A percentile compares a stretch with the other conserved stretches of the same genome.
Evolutionary conservation across 176 grass and related monocot genomes (phyloP).

Genomic region (Lolium rigidum): DNA sequence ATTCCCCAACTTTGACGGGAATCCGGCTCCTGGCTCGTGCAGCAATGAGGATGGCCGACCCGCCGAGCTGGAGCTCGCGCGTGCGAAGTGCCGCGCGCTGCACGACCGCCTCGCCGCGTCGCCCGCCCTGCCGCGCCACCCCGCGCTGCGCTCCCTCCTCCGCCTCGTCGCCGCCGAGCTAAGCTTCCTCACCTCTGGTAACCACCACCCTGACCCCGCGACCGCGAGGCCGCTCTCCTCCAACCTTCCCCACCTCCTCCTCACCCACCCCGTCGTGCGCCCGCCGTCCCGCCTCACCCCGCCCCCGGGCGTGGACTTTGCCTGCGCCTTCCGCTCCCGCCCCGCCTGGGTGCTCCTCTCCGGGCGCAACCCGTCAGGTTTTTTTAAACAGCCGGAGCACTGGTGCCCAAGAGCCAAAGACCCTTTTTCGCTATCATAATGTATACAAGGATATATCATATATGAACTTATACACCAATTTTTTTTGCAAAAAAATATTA

Average conservation of each 20-base stretch:
- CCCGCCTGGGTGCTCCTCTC: slow-evolving; percentile 77
- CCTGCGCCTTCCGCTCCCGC: slow-evolving; percentile 61
- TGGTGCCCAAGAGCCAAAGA: no score
- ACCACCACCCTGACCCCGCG: not conserved
- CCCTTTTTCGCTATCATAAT: no score
- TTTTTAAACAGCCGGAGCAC: no score
- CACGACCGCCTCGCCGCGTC: slow-evolving; percentile 45
- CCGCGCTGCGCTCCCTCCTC: slow-evolving; percentile 49
- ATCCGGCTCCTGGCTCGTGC: not conserved
- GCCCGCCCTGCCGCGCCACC: slow-evolving; percentile 42
- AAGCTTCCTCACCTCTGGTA: slow-evolving; percentile 62
- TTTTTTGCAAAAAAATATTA: no score
- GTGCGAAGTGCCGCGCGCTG: slow-evolving; percentile 55
- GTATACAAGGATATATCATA: no score
- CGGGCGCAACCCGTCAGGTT: slow-evolving; percentile 71
- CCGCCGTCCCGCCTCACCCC: slow-evolving; percentile 62
- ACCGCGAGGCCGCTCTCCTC: slow-evolving; percentile 71
- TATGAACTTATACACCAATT: no score
- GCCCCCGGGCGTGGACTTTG: slow-evolving; percentile 65
- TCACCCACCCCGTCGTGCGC: slow-evolving; percentile 73
- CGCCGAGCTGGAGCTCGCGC: slow-evolving; percentile 38
- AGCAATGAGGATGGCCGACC: slow-evolving; percentile 44
- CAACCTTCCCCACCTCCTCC: slow-evolving; percentile 82
- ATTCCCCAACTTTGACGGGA: slow-evolving; percentile 11
- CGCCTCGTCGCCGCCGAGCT: slow-evolving; percentile 77